Conservation (phyloP, 495 filamentous ascomycete genomes). For the Aspergillus hancockii region DNA sequence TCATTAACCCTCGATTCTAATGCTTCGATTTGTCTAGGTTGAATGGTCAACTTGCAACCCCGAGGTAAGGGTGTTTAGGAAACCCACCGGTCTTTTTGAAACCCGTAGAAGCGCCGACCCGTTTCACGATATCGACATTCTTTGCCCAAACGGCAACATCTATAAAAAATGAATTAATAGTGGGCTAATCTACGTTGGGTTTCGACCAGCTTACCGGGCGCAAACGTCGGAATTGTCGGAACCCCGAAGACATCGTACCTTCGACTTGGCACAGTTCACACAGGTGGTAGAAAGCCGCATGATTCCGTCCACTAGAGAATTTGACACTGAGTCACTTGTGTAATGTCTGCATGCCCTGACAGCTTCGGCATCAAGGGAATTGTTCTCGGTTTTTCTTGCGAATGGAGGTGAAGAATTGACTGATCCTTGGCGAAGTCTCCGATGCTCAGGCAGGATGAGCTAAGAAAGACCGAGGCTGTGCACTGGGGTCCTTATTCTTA, state of each 20-base stretch:
- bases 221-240: conserved; percentile 15
- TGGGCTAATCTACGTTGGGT: too few relatives aligned
- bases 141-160: conserved; percentile 25
- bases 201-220: conserved; percentile 18
- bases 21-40: conserved; percentile 23
- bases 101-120: conserved; percentile 26
- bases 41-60: not conserved
- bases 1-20: conserved; percentile 23
- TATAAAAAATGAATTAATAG: conserved; percentile 6
- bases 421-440: too few relatives aligned
- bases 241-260: conserved; percentile 27
- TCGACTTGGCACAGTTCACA: conserved; percentile 28
- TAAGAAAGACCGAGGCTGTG: too few relatives aligned
- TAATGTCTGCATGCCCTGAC: too few relatives aligned
- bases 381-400: too few relatives aligned
- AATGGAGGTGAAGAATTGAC: too few relatives aligned
- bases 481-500: too few relatives aligned
- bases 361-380: too few relatives aligned
- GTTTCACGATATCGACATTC: conserved; percentile 26
- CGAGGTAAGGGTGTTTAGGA: too few relatives aligned
- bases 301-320: not conserved
- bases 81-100: conserved; percentile 27
- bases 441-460: too few relatives aligned
- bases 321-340: not conserved
- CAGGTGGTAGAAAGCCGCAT: conserved; percentile 23